Conservation (phyloP, 164 flowering plant species). For the Magnolia kwangsiensis region DNA sequence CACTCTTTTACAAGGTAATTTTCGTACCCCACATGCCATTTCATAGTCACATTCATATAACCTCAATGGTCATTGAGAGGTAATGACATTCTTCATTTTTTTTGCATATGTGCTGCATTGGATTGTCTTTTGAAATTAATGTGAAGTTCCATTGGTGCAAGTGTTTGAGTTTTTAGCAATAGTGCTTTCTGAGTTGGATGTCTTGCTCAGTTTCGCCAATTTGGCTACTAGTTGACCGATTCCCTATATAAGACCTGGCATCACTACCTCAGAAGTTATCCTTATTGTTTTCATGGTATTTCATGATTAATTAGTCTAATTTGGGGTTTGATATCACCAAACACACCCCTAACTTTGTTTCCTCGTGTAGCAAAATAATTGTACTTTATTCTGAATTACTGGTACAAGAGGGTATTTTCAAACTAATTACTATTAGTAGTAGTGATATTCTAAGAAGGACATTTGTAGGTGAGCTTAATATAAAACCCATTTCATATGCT, state of each 20-base stretch:
- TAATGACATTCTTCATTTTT: too few relatives aligned
- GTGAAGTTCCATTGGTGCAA: conserved; percentile 39
- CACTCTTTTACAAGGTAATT: too few relatives aligned
- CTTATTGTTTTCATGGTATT: background rate
- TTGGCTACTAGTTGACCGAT: conserved; percentile 81
- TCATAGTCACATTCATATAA: too few relatives aligned
- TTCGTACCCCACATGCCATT: too few relatives aligned
- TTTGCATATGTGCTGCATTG: background rate
- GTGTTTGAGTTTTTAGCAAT: conserved; percentile 73
- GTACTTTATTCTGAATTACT: too few relatives aligned
- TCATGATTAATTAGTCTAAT: too few relatives aligned
- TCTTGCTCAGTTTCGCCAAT: conserved; percentile 94
- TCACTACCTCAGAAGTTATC: conserved; percentile 63
- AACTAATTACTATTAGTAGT: background rate
- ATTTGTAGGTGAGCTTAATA: background rate
- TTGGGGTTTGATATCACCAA: too few relatives aligned
- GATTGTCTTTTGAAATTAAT: conserved; percentile 1
- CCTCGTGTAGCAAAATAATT: background rate
- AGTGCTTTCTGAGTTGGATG: conserved; percentile 89
- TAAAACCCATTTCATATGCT: background rate
- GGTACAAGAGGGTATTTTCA: too few relatives aligned
- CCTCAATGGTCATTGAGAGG: too few relatives aligned
- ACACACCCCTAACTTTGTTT: background rate
- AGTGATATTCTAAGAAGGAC: background rate
- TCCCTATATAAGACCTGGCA: conserved; percentile 80